Conservation (phyloP, 148 eudicot species). For the Cornus controversa region DNA sequence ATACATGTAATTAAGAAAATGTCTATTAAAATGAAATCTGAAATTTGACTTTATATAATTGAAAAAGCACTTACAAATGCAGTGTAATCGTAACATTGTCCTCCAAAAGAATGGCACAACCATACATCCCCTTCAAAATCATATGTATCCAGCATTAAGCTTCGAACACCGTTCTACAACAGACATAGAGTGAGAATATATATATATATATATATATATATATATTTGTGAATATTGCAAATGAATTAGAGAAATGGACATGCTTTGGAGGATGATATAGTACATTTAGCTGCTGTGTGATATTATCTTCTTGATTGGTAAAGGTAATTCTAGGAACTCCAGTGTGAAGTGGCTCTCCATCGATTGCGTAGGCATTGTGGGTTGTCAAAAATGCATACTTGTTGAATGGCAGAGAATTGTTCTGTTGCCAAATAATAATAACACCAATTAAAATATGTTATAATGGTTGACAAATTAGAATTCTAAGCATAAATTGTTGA, state of each 20-base stretch:
- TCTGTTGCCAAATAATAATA: conserved; percentile 29
- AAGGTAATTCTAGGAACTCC: conserved; percentile 54
- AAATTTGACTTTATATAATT: no score
- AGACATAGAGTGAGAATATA: background rate
- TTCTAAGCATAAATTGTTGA: no score
- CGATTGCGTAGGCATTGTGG: conserved; percentile 73
- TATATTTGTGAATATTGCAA: background rate
- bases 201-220: no score
- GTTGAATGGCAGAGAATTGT: conserved; percentile 83
- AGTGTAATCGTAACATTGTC: conserved; percentile 62
- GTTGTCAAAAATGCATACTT: conserved; percentile 81
- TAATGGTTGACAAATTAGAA: no score
- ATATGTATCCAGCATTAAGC: conserved; percentile 76
- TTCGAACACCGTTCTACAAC: conserved; percentile 80
- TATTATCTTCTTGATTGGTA: conserved; percentile 61
- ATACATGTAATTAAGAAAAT: background rate
- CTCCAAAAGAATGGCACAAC: conserved; percentile 82
- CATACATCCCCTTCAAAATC: conserved; percentile 72
- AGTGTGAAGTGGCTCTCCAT: conserved; percentile 54
- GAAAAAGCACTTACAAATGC: conserved; percentile 54
- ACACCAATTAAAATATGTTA: no score
- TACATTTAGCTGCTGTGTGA: conserved; percentile 76
- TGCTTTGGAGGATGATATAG: conserved; percentile 7
- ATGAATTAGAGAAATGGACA: background rate
- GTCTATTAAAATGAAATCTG: no score